phyloP scores from a whole-genome alignment of 2,329 filamentous ascomycete species.

The Colletotrichum ledebouriae region DNA sequence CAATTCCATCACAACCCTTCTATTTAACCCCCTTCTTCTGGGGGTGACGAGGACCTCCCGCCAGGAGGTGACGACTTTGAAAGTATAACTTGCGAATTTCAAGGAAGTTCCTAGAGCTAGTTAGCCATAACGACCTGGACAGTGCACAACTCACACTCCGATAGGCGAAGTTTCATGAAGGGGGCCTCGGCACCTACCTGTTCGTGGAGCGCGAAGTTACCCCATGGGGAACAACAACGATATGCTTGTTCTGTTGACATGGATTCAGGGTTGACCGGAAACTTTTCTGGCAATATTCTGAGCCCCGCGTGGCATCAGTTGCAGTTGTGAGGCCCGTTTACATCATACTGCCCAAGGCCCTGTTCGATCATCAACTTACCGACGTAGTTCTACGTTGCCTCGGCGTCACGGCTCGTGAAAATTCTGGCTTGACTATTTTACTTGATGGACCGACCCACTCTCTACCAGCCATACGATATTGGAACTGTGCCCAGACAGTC shows the following conservation, averaged over 20 bases:
- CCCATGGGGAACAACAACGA: conserved; percentile 20
- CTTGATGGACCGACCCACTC: conserved; percentile 20
- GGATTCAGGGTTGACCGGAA: conserved; percentile 13
- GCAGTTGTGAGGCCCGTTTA: not conserved
- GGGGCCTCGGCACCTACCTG: conserved; percentile 15
- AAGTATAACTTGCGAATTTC: conserved; percentile 23
- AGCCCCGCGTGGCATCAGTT: conserved; percentile 28
- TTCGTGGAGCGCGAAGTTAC: conserved; percentile 20
- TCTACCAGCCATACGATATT: not conserved
- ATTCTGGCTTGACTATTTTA: conserved; percentile 28
- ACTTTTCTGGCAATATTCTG: conserved; percentile 16
- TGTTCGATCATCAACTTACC: conserved; percentile 23
- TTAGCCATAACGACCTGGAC: not conserved
- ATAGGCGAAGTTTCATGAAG: conserved; percentile 14
- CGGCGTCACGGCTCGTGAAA: conserved; percentile 39
- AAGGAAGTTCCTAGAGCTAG: not conserved
- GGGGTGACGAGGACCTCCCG: conserved; percentile 2
- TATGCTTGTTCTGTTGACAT: conserved; percentile 23
- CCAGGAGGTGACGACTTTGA: conserved; percentile 21
- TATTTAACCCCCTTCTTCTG: not conserved
- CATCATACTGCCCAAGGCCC: conserved; percentile 9
- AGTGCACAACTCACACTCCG: not conserved
- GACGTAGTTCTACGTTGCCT: conserved; percentile 16
- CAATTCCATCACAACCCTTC: not conserved
- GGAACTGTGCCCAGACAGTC: not conserved